Conservation (phyloP, 2,329 filamentous ascomycete genomes). For the Alternaria sp. region DNA sequence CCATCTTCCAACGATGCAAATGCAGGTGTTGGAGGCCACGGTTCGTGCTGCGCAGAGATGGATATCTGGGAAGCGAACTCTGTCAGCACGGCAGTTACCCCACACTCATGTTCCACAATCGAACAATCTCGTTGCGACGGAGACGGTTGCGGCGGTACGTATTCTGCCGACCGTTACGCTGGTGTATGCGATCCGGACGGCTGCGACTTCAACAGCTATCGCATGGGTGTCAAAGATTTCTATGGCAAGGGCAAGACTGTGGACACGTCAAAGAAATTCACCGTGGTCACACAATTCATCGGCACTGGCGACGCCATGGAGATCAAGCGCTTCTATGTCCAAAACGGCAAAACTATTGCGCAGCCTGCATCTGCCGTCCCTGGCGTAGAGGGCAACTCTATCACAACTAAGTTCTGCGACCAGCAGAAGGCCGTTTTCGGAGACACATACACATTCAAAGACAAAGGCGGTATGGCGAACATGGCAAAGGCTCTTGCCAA, state of each 20-base stretch:
- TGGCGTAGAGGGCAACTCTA: constrained; percentile 53
- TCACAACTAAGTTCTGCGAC: constrained; percentile 45
- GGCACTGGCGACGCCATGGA: constrained; percentile 52
- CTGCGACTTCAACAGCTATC: constrained; percentile 69
- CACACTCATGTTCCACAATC: constrained; percentile 67
- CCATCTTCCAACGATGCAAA: constrained; percentile 63
- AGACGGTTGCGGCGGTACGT: constrained; percentile 55
- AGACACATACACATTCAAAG: constrained; percentile 58
- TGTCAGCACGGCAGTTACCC: constrained; percentile 69
- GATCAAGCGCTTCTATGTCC: constrained; percentile 60
- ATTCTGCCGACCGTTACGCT: constrained; percentile 65
- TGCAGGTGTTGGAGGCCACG: constrained; percentile 62
- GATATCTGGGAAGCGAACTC: constrained; percentile 73
- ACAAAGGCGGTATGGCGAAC: constrained; percentile 64
- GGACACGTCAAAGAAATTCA: constrained; percentile 53
- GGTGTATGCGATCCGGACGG: constrained; percentile 73
- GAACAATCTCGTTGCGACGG: constrained; percentile 64
- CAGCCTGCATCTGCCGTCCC: constrained; percentile 55
- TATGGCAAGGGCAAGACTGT: constrained; percentile 65
- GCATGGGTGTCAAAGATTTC: constrained; percentile 69
- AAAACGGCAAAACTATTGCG: constrained; percentile 58
- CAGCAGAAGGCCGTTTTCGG: constrained; percentile 40
- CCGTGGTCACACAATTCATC: constrained; percentile 62
- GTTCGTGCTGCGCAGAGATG: constrained; percentile 72
- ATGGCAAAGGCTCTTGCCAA: constrained; percentile 64